These are phyloP conservation scores for Fomitopsis serialis DNA, from an alignment of 768 basidiomycete species.

Conservation along the genomic window DNA sequence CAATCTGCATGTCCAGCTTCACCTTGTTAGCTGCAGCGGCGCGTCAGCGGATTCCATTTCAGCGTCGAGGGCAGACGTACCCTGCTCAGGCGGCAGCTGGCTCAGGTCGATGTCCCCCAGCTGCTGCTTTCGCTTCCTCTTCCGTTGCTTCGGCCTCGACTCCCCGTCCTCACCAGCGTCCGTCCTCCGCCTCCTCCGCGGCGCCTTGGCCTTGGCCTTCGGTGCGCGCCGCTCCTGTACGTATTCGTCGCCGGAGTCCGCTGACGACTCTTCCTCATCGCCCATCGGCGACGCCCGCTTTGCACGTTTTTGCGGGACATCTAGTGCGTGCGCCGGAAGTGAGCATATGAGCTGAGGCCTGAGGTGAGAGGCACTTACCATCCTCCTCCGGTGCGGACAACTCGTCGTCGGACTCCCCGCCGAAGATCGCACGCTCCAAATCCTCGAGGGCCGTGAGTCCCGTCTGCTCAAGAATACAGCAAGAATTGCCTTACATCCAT, in stretches of 20 bases:
- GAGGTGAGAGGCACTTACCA: slow-evolving; percentile 25
- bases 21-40: slow-evolving; percentile 59
- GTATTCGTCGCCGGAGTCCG: slow-evolving; percentile 50
- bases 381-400: slow-evolving; percentile 70
- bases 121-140: slow-evolving; percentile 56
- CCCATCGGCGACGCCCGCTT: slow-evolving; percentile 28
- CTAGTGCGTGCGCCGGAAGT: slow-evolving; percentile 20
- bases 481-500: too few relatives aligned
- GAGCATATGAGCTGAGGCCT: not conserved
- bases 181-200: slow-evolving; percentile 18
- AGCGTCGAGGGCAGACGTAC: slow-evolving; percentile 31
- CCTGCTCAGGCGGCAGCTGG: slow-evolving; percentile 73
- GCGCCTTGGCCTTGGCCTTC: slow-evolving; percentile 16
- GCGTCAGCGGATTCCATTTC: not conserved
- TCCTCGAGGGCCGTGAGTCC: not conserved
- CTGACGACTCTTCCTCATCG: slow-evolving; percentile 32
- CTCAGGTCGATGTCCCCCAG: slow-evolving; percentile 57
- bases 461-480: too few relatives aligned
- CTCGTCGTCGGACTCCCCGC: slow-evolving; percentile 72
- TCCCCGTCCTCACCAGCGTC: slow-evolving; percentile 22
- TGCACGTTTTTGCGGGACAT: slow-evolving; percentile 38
- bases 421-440: slow-evolving; percentile 45
- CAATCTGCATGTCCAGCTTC: slow-evolving; percentile 77
- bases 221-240: slow-evolving; percentile 24
- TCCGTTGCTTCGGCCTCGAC: slow-evolving; percentile 27